These are phyloP conservation scores for Fistulina hepatica DNA, from an alignment of 1,284 basidiomycete species.

Conservation along the genomic window DNA sequence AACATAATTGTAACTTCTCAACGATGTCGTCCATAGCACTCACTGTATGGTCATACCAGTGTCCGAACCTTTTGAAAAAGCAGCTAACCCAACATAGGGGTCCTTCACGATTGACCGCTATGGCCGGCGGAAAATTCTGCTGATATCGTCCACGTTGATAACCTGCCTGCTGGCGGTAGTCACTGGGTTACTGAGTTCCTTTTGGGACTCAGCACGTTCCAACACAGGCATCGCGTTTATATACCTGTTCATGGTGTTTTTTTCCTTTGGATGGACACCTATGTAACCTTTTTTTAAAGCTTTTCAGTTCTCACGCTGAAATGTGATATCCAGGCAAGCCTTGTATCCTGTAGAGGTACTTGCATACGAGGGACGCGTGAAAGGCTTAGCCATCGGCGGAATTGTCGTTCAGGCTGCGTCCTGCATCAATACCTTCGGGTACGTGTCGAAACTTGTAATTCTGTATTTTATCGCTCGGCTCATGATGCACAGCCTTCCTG, in stretches of 20 bases:
- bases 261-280: constrained; percentile 44
- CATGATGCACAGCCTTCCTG: constrained; percentile 27
- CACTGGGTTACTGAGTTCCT: constrained; percentile 30
- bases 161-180: constrained; percentile 32
- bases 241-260: constrained; percentile 39
- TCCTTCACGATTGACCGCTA: constrained; percentile 33
- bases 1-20: not conserved
- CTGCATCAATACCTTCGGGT: constrained; percentile 40
- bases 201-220: constrained; percentile 23
- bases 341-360: constrained; percentile 45
- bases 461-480: not conserved
- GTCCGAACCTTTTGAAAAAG: not conserved
- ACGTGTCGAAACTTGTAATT: constrained; percentile 13
- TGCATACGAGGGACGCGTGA: constrained; percentile 39
- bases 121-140: constrained; percentile 30
- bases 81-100: constrained; percentile 27
- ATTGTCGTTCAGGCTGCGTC: constrained; percentile 30
- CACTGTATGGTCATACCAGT: not conserved
- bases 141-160: constrained; percentile 27
- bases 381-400: constrained; percentile 37
- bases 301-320: constrained; percentile 11
- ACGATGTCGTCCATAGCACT: constrained; percentile 1
- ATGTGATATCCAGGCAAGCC: constrained; percentile 30
- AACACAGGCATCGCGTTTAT: constrained; percentile 38
- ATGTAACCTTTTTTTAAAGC: constrained; percentile 21